Conservation (phyloP, 108 stramenopile species). For the Cyclostephanos tholiformis region DNA sequence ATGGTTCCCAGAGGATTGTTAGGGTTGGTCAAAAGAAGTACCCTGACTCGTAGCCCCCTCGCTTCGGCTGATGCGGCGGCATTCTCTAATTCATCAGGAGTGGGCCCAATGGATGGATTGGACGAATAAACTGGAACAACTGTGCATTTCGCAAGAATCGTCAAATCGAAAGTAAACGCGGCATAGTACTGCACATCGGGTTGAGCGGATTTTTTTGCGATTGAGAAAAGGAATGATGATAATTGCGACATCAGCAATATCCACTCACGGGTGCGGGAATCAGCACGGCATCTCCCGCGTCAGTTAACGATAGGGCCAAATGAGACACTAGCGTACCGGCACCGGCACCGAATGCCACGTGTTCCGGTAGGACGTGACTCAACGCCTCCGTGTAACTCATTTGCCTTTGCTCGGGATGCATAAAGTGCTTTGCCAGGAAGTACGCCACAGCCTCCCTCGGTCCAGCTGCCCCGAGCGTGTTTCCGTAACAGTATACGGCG, state of each 20-base stretch:
- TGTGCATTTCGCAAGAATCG: constrained; percentile 65
- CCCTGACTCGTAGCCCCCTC: constrained; percentile 66
- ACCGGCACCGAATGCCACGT: constrained; percentile 77
- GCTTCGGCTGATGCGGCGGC: constrained; percentile 55
- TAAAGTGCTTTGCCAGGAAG: constrained; percentile 60
- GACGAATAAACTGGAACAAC: constrained; percentile 65
- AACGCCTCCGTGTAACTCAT: constrained; percentile 63
- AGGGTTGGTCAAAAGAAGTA: constrained; percentile 88
- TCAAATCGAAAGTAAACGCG: constrained; percentile 90
- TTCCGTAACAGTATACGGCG: constrained; percentile 76
- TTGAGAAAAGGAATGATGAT: background rate
- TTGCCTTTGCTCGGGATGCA: constrained; percentile 32
- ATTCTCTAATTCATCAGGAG: constrained; percentile 66
- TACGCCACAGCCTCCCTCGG: constrained; percentile 83
- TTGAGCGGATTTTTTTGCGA: background rate
- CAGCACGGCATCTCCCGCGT: constrained; percentile 84
- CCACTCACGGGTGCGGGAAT: constrained; percentile 78
- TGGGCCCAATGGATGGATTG: constrained; percentile 67
- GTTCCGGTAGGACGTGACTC: constrained; percentile 59
- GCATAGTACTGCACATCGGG: constrained; percentile 68
- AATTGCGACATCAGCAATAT: background rate
- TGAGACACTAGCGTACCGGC: constrained; percentile 70
- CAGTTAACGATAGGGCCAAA: constrained; percentile 67
- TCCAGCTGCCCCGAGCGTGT: constrained; percentile 72
- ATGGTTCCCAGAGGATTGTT: constrained; percentile 91